Base-by-base conservation (phyloP, 2,329 filamentous ascomycete genomes). In the Gliomastix tumulicola region DNA sequence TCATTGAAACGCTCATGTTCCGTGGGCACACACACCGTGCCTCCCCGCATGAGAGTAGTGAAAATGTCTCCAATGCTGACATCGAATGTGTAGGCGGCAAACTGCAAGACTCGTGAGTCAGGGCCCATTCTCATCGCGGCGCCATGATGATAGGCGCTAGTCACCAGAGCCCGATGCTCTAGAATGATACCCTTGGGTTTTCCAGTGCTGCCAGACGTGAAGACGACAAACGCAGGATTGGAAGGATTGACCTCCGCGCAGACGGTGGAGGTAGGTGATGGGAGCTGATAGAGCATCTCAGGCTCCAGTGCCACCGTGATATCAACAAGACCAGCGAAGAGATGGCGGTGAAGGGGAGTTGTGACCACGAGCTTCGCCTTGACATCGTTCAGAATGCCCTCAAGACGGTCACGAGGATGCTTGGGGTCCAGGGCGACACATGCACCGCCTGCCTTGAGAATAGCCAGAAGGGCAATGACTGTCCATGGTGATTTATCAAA, bases 401-500 rank as follows among this genome's bases (percentile, higher is more conserved):
- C 19, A 12, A 40, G 28, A n/a, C 42, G 40, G n/a, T 40, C 36
- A 10, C 21, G 27, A 13, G 61, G 59, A 7, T 57, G 41, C 30
- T 55, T 50, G n/a, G 59, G 55, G 35, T 66, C 62, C 3, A 65
- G 42, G 0, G 57, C 53, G 17, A 48, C 44, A 32, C 52, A 53
- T 8, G 49, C 48, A 12, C 38, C 55, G 8, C 57, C 59, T 25
- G 58, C 51, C 36, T 57, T 60, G 31, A 62, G 38, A 2, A 61
- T 48, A 7, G 44, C 55, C 12, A 63, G 34, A 40, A 59, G 53
- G 1, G 53, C 50, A 3, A 61, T 46, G n/a, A 50, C 35, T 1
- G 48, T 46, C 53, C 54, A 63, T 23, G 43, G 47, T 4, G 57
- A 60, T 43, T 63, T 64, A 15, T 60, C 53, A 30, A 62, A 60